Evolutionary conservation across 2,329 filamentous ascomycete species (phyloP).

Genomic region (Diaporthe amygdali): DNA sequence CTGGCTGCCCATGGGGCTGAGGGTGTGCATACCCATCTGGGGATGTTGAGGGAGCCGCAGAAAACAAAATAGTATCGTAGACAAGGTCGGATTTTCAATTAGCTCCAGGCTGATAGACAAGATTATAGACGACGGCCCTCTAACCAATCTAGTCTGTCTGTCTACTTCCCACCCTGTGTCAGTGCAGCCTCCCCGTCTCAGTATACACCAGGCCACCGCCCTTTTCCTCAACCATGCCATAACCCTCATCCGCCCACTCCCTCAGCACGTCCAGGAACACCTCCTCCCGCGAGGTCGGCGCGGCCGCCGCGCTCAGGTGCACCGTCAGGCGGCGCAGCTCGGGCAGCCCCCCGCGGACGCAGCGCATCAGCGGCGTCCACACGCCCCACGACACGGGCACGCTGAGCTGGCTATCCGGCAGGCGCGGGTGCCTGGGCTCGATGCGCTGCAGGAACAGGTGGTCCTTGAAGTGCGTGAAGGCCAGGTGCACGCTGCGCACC

Average conservation of each 20-base stretch:
- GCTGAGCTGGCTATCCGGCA: background rate
- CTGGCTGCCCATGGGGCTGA: background rate
- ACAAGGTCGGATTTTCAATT: background rate
- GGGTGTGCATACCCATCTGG: slow-evolving; percentile 6
- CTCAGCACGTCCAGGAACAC: slow-evolving; percentile 11
- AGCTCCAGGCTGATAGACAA: background rate
- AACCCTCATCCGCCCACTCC: slow-evolving; percentile 13
- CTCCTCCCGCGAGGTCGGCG: background rate
- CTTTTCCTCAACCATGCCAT: slow-evolving; percentile 17
- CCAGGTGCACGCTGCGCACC: slow-evolving; percentile 30
- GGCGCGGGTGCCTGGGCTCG: slow-evolving; percentile 18
- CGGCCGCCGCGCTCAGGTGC: background rate
- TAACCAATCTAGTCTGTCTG: background rate
- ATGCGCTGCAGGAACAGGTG: slow-evolving; percentile 30
- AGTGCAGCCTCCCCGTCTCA: background rate
- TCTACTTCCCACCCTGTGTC: background rate
- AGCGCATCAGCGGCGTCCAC: slow-evolving; percentile 23
- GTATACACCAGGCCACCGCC: slow-evolving; percentile 14
- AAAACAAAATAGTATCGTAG: background rate
- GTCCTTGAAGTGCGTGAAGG: slow-evolving; percentile 31
- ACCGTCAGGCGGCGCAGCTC: slow-evolving; percentile 14
- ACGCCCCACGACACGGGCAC: slow-evolving; percentile 22
- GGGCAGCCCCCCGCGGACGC: slow-evolving; percentile 17
- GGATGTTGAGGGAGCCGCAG: slow-evolving; percentile 12
- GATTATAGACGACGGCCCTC: background rate